phyloP scores from a whole-genome alignment of 2,329 filamentous ascomycete genomes.

The Aspergillus bombycis region DNA sequence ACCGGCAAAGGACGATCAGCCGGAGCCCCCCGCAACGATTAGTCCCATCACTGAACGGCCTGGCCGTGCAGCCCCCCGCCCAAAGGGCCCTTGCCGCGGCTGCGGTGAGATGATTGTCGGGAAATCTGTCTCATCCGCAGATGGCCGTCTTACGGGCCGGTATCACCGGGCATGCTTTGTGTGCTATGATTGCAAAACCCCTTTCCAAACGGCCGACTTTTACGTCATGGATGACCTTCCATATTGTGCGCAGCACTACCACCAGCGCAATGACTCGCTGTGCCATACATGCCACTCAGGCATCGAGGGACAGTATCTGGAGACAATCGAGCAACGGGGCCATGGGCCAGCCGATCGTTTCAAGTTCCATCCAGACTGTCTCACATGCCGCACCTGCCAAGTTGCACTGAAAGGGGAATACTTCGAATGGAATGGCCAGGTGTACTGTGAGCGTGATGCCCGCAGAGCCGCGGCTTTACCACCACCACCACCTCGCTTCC shows the following conservation, averaged over 20 bases:
- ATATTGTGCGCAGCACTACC: conserved; percentile 91
- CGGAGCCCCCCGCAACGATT: not conserved
- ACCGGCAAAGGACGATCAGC: not conserved
- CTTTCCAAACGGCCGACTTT: conserved; percentile 86
- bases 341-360: conserved; percentile 46
- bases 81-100: conserved; percentile 79
- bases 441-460: conserved; percentile 88
- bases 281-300: conserved; percentile 79
- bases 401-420: conserved; percentile 79
- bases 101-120: conserved; percentile 78
- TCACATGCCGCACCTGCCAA: conserved; percentile 76
- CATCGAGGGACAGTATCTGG: conserved; percentile 92
- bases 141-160: conserved; percentile 85
- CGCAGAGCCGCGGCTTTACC: conserved; percentile 56
- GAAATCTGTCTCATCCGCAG: conserved; percentile 91
- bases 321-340: conserved; percentile 63
- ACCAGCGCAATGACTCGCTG: conserved; percentile 83
- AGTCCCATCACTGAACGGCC: conserved; percentile 19
- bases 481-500: conserved; percentile 40
- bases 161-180: conserved; percentile 97
- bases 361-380: conserved; percentile 87
- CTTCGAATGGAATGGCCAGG: conserved; percentile 79
- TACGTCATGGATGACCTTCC: conserved; percentile 88
- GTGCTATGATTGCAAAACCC: conserved; percentile 77
- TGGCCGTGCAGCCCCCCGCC: conserved; percentile 47